A percentile compares a stretch with the other conserved stretches of the same genome.
Evolutionary conservation across 2,329 filamentous ascomycete genomes (phyloP).

Genomic region (Aspergillus costaricaensis): DNA sequence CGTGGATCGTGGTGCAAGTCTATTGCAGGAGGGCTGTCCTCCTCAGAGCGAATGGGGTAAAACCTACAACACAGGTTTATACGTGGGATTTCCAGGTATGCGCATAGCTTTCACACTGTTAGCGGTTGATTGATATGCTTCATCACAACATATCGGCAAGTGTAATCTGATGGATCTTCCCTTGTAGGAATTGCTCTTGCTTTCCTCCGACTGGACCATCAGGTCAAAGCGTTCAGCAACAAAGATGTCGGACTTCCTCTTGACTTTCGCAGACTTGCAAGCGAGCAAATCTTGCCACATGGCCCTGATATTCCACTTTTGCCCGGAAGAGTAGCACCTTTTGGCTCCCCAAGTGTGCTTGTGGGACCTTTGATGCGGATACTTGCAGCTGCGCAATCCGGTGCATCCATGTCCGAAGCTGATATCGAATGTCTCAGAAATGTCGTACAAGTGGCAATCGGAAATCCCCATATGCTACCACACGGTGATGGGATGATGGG

Average conservation of each 20-base stretch:
- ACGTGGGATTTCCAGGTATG: slow-evolving; percentile 36
- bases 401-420: slow-evolving; percentile 23
- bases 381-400: slow-evolving; percentile 20
- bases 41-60: slow-evolving; percentile 25
- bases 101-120: neutral
- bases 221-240: slow-evolving; percentile 30
- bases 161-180: slow-evolving; percentile 5
- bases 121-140: neutral
- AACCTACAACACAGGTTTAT: slow-evolving; percentile 29
- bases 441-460: slow-evolving; percentile 32
- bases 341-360: slow-evolving; percentile 35
- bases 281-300: slow-evolving; percentile 28
- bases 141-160: neutral
- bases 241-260: slow-evolving; percentile 14
- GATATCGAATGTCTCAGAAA: slow-evolving; percentile 34
- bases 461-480: slow-evolving; percentile 30
- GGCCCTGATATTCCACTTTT: slow-evolving; percentile 29
- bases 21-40: slow-evolving; percentile 28
- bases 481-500: slow-evolving; percentile 33
- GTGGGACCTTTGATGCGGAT: slow-evolving; percentile 32
- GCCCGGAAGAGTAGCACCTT: slow-evolving; percentile 36
- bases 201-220: slow-evolving; percentile 42
- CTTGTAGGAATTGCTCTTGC: slow-evolving; percentile 38
- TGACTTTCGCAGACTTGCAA: slow-evolving; percentile 31
- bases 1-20: slow-evolving; percentile 29